Conservation (phyloP, 1,139 yeast genomes). For the Hyphopichia pseudoburtonii region DNA sequence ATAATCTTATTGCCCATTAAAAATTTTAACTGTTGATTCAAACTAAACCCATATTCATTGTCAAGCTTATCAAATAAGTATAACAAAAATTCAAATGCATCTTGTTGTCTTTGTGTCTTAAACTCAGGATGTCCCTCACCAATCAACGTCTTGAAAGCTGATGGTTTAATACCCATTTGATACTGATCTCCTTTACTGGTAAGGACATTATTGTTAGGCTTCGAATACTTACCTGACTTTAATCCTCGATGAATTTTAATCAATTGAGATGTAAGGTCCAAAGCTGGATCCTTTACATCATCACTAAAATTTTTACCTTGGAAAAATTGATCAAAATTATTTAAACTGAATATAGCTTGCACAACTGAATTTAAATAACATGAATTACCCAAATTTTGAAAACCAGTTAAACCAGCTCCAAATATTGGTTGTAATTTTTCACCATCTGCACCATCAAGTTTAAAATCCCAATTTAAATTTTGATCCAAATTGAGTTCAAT, state of each 20-base stretch:
- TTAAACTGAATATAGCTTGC: conserved; percentile 56
- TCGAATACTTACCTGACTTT: conserved; percentile 69
- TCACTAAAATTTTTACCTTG: conserved; percentile 22
- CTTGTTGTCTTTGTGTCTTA: conserved; percentile 86
- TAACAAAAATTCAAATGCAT: conserved; percentile 84
- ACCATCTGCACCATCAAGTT: conserved; percentile 73
- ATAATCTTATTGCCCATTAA: conserved; percentile 62
- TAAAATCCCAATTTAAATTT: conserved; percentile 90
- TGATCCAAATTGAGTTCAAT: conserved; percentile 91
- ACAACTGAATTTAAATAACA: conserved; percentile 85
- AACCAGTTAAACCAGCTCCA: conserved; percentile 74
- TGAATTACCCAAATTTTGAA: conserved; percentile 87
- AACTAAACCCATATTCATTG: conserved; percentile 41
- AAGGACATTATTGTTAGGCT: conserved; percentile 28
- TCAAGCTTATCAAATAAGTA: conserved; percentile 68
- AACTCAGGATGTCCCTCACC: conserved; percentile 84
- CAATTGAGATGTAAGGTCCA: conserved; percentile 68
- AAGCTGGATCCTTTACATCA: conserved; percentile 53
- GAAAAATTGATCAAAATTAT: conserved; percentile 41
- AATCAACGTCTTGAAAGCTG: conserved; percentile 69
- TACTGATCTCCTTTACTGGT: conserved; percentile 50
- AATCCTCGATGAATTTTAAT: conserved; percentile 78
- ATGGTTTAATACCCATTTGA: conserved; percentile 77
- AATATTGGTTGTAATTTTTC: conserved; percentile 60
- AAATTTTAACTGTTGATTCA: conserved; percentile 61